Evolutionary conservation across 305 asterid species (phyloP).

Genomic region (Stenogyne calaminthoides): DNA sequence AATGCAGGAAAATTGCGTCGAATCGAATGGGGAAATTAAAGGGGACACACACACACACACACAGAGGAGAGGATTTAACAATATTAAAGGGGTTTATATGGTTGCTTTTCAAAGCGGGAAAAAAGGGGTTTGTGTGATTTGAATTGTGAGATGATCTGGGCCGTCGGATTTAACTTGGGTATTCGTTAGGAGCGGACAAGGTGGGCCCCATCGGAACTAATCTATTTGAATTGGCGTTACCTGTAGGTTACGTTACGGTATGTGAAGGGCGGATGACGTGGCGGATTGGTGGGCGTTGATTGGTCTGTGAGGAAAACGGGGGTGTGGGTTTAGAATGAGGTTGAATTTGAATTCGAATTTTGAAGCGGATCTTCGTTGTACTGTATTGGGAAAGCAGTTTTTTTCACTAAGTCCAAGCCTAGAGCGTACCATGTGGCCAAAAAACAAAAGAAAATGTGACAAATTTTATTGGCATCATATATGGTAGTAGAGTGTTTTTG

Average conservation of each 20-base stretch:
- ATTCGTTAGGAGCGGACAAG: conserved; percentile 77
- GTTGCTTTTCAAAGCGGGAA: conserved; percentile 56
- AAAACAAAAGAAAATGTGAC: conserved; percentile 22
- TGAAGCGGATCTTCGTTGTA: conserved; percentile 35
- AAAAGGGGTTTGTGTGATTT: conserved; percentile 37
- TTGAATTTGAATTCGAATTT: conserved; percentile 63
- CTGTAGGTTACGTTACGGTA: background rate
- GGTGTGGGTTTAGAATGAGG: conserved; percentile 28
- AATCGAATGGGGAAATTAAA: conserved; percentile 9
- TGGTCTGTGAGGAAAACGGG: conserved; percentile 33
- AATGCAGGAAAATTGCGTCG: background rate
- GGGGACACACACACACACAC: no score
- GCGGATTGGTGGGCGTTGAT: background rate
- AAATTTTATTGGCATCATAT: conserved; percentile 11
- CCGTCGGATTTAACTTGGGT: conserved; percentile 60
- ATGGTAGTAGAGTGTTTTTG: background rate
- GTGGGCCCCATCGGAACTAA: conserved; percentile 49
- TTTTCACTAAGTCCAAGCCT: conserved; percentile 34
- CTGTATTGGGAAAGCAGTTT: conserved; percentile 46
- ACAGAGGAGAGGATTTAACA: conserved; percentile 16
- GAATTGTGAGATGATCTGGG: conserved; percentile 45
- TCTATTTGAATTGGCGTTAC: conserved; percentile 37
- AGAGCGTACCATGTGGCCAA: conserved; percentile 26
- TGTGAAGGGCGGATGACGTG: conserved; percentile 34
- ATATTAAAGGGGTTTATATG: conserved; percentile 25